These are phyloP conservation scores for Lipomyces chichibuensis DNA, from an alignment of 805 yeast genomes.

Conservation along the genomic window DNA sequence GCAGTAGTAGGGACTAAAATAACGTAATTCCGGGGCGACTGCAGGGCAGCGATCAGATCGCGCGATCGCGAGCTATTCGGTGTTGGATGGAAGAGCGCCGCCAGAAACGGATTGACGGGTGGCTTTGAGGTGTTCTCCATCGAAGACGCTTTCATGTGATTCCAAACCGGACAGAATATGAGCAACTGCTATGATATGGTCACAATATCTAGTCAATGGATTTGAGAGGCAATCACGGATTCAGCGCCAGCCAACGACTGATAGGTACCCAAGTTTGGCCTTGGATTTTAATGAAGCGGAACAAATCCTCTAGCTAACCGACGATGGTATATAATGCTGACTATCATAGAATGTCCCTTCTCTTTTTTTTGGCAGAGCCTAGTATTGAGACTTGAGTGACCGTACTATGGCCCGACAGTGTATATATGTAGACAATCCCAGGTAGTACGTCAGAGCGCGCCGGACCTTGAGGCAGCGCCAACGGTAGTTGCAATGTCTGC, in stretches of 20 bases:
- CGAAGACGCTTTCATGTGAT: background rate
- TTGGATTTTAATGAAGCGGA: background rate
- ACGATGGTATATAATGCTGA: background rate
- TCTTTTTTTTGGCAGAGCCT: background rate
- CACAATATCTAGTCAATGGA: background rate
- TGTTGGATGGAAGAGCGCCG: slow-evolving; percentile 32
- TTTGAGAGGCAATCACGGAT: background rate
- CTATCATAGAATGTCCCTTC: background rate
- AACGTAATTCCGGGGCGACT: slow-evolving; percentile 54
- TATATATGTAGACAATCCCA: background rate
- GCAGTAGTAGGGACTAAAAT: slow-evolving; percentile 64
- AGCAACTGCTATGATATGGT: background rate
- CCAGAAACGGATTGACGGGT: slow-evolving; percentile 35
- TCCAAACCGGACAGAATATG: background rate
- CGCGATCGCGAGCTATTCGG: slow-evolving; percentile 28
- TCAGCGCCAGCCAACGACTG: background rate
- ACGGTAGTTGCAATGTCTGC: background rate
- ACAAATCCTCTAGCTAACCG: background rate
- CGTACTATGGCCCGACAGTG: background rate
- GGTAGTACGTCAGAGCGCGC: background rate
- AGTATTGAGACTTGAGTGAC: background rate
- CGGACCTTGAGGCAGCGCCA: background rate
- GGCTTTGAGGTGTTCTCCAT: slow-evolving; percentile 16
- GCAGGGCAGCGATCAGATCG: slow-evolving; percentile 29
- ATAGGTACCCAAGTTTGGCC: background rate